Percentiles rank a stretch among this genome's conserved stretches.
phyloP scores from a whole-genome alignment of 345 rosid species.

The Gossypium anomalum region DNA sequence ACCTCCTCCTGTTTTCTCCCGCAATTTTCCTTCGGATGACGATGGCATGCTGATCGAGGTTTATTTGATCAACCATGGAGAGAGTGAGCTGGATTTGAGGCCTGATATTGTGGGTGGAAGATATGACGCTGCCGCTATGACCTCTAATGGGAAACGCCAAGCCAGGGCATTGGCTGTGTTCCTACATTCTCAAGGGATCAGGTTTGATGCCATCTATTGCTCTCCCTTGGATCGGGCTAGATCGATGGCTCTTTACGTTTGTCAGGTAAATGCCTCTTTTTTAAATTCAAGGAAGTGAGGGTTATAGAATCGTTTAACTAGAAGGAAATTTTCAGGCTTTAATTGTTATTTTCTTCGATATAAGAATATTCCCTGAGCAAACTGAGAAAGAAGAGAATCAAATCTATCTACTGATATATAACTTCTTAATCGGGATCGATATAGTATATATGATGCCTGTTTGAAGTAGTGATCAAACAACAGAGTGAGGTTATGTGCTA shows the following conservation, averaged over 20 bases:
- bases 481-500: no score
- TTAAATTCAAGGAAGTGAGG: background rate
- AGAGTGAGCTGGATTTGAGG: constrained; percentile 63
- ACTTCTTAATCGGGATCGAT: no score
- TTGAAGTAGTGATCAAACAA: no score
- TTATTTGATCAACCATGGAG: constrained; percentile 69
- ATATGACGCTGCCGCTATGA: constrained; percentile 59
- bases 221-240: constrained; percentile 83
- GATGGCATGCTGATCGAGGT: constrained; percentile 52
- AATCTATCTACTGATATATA: no score
- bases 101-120: constrained; percentile 83
- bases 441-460: no score
- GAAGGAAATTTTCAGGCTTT: background rate
- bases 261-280: constrained; percentile 47
- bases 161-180: constrained; percentile 89
- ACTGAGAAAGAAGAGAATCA: no score
- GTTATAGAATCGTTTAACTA: background rate
- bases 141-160: constrained; percentile 74
- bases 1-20: constrained; percentile 48
- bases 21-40: constrained; percentile 33
- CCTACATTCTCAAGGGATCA: constrained; percentile 64
- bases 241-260: constrained; percentile 72
- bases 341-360: background rate
- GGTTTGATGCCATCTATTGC: constrained; percentile 61
- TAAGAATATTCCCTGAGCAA: no score